phyloP scores from a whole-genome alignment of 257 asterid species.

The Przewalskia tangutica region DNA sequence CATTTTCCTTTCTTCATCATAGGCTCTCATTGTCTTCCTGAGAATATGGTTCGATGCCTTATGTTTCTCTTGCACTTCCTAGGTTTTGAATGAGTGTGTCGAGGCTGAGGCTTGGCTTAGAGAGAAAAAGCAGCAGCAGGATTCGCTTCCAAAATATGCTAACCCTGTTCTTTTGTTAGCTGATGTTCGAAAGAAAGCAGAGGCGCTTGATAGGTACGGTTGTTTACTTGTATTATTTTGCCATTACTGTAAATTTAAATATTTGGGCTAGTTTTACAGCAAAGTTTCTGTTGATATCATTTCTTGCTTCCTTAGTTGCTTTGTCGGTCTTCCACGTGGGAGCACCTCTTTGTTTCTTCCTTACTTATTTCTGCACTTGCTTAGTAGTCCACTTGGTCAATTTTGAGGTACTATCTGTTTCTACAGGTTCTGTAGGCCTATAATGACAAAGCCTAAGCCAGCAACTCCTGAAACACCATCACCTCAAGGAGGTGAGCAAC shows the following conservation, averaged over 20 bases:
- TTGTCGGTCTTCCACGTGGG: background rate
- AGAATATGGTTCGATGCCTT: background rate
- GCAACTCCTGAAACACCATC: constrained; percentile 53
- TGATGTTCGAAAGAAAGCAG: constrained; percentile 70
- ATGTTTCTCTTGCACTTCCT: constrained; percentile 4
- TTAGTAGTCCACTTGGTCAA: background rate
- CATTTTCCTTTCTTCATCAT: background rate
- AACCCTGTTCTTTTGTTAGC: constrained; percentile 61
- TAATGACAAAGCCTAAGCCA: constrained; percentile 78
- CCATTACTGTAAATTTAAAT: background rate
- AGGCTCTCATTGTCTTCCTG: background rate
- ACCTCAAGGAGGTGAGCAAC: constrained; percentile 47
- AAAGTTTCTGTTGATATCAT: background rate
- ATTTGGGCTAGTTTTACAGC: background rate
- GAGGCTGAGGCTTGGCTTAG: constrained; percentile 89
- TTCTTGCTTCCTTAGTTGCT: background rate
- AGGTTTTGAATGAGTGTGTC: constrained; percentile 80
- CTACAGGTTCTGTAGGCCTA: constrained; percentile 72
- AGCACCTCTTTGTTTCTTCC: background rate
- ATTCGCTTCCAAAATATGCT: constrained; percentile 62
- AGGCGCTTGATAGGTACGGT: constrained; percentile 67
- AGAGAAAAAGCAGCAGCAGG: constrained; percentile 77
- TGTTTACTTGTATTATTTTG: background rate
- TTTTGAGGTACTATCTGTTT: background rate
- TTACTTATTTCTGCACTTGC: background rate